Evolutionary conservation across 768 basidiomycete genomes (phyloP).

Genomic region (Mycena metata): DNA sequence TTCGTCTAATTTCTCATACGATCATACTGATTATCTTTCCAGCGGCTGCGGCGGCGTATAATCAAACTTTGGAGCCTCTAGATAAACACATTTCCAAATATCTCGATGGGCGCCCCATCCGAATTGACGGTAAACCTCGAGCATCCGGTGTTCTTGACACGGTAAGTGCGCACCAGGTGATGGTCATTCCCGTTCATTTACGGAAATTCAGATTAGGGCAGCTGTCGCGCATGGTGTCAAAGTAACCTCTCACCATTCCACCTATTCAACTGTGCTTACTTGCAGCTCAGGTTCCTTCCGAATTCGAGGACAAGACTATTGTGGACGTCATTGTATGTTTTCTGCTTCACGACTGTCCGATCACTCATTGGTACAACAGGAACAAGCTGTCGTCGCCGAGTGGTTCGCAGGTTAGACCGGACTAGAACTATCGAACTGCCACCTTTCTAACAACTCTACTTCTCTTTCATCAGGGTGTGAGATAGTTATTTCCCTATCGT

Average conservation of each 20-base stretch:
- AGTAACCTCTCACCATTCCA: background rate
- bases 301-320: conserved; percentile 75
- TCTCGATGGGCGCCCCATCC: conserved; percentile 74
- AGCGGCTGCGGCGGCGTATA: conserved; percentile 78
- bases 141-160: conserved; percentile 85
- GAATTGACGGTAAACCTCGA: conserved; percentile 81
- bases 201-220: conserved; percentile 65
- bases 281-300: conserved; percentile 64
- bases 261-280: background rate
- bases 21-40: background rate
- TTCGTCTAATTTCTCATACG: background rate
- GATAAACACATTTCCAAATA: conserved; percentile 79
- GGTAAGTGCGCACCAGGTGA: conserved; percentile 46
- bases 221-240: conserved; percentile 78
- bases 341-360: background rate
- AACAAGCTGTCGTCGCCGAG: conserved; percentile 80
- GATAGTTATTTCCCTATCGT: conserved; percentile 35
- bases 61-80: conserved; percentile 69
- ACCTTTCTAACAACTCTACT: conserved; percentile 28
- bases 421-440: background rate
- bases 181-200: too few relatives aligned
- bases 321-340: conserved; percentile 69
- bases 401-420: conserved; percentile 74
- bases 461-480: conserved; percentile 56
- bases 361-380: conserved; percentile 52